These are phyloP conservation scores for Miscanthus lutarioriparius DNA, from an alignment of 176 grass and related monocot species.

Conservation along the genomic window DNA sequence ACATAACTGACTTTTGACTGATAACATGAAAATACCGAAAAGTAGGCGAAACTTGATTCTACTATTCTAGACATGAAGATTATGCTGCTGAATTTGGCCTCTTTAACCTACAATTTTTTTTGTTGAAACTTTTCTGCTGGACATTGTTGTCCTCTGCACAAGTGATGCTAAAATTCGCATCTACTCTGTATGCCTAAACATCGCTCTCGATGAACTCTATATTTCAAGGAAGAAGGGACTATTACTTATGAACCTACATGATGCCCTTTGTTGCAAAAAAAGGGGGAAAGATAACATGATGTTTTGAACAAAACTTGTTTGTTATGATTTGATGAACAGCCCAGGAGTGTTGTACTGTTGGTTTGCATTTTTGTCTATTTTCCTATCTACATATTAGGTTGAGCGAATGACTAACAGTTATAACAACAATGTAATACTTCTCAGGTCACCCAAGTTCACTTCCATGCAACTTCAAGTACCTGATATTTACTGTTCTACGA, in stretches of 20 bases:
- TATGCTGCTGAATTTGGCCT: neutral
- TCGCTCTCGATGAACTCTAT: neutral
- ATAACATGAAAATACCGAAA: neutral
- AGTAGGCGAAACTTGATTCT: neutral
- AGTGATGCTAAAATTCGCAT: neutral
- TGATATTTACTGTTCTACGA: neutral
- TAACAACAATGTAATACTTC: neutral
- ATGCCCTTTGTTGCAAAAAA: neutral
- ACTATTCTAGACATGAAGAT: neutral
- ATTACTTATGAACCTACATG: neutral
- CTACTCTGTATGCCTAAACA: neutral
- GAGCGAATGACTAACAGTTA: neutral
- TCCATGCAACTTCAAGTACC: neutral
- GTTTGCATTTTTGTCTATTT: neutral
- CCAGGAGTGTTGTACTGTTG: neutral
- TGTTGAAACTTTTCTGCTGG: neutral
- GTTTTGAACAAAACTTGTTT: neutral
- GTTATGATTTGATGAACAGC: neutral
- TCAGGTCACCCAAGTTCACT: neutral
- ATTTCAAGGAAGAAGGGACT: neutral
- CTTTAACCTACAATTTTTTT: neutral
- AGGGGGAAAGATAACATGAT: neutral
- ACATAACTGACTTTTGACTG: neutral
- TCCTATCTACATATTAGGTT: neutral
- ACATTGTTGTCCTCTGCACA: neutral